Evolutionary conservation across 1,284 basidiomycete genomes (phyloP).

Genomic region (Peniophora sp.): DNA sequence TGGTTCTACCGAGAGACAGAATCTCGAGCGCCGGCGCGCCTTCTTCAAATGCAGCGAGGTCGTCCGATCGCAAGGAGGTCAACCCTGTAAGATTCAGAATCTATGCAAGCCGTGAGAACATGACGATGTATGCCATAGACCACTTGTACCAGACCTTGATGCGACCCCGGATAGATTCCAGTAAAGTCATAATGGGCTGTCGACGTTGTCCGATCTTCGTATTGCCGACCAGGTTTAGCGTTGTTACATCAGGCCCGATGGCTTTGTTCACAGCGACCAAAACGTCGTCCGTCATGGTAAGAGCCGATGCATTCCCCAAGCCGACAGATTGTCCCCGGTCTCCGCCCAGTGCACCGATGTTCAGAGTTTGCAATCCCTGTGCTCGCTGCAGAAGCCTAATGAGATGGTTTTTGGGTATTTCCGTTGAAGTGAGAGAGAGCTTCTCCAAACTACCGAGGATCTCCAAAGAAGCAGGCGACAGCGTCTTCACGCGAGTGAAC

Average conservation of each 20-base stretch:
- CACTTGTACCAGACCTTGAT: constrained; percentile 44
- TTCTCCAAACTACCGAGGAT: constrained; percentile 37
- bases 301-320: constrained; percentile 33
- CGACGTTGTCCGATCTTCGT: constrained; percentile 41
- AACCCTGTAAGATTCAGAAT: constrained; percentile 54
- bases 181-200: constrained; percentile 35
- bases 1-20: constrained; percentile 54
- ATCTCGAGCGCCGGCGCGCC: constrained; percentile 32
- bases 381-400: constrained; percentile 30
- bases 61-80: constrained; percentile 38
- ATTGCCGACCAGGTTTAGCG: constrained; percentile 55
- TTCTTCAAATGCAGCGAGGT: constrained; percentile 42
- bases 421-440: constrained; percentile 53
- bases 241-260: constrained; percentile 32
- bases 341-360: constrained; percentile 54
- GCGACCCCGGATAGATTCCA: constrained; percentile 45
- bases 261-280: constrained; percentile 42
- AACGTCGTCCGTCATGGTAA: constrained; percentile 47
- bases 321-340: constrained; percentile 35
- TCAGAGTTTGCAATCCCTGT: constrained; percentile 36
- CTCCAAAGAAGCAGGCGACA: constrained; percentile 16
- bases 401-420: constrained; percentile 32
- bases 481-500: constrained; percentile 47
- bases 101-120: constrained; percentile 8
- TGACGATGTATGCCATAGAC: neutral